Percentiles rank a stretch among this genome's conserved stretches.
Conservation (phyloP, 179 eudicot species). For the Silene coronaria region DNA sequence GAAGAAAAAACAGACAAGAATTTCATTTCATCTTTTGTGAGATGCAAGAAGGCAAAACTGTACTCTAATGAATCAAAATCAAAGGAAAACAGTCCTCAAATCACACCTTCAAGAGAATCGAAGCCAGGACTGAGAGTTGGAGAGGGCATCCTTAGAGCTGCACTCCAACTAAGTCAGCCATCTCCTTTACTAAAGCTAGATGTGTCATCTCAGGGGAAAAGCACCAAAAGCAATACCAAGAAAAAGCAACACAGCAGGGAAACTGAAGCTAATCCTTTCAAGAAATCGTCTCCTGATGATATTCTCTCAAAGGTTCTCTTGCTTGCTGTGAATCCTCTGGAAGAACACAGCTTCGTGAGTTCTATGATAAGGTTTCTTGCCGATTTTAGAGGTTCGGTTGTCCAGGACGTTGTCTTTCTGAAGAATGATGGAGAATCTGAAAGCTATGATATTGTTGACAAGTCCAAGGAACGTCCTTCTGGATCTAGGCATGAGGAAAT, state of each 20-base stretch:
- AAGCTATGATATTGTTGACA: constrained; percentile 14
- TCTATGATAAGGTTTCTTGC: constrained; percentile 36
- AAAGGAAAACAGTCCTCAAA: constrained; percentile 18
- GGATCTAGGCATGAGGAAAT: constrained; percentile 18
- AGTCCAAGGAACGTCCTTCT: constrained; percentile 14
- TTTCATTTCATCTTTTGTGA: constrained; percentile 25
- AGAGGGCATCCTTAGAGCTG: constrained; percentile 33
- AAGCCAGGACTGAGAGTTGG: constrained; percentile 30
- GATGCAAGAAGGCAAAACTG: constrained; percentile 22
- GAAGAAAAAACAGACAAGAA: constrained; percentile 20
- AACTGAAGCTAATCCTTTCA: constrained; percentile 25
- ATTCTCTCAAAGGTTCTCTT: constrained; percentile 44
- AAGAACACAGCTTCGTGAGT: constrained; percentile 26
- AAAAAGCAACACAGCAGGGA: constrained; percentile 21
- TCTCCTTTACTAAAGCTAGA: constrained; percentile 26
- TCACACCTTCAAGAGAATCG: constrained; percentile 14
- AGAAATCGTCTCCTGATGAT: constrained; percentile 33
- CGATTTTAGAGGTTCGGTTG: constrained; percentile 46
- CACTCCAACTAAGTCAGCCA: constrained; percentile 23
- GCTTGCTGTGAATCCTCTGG: constrained; percentile 47
- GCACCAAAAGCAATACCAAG: constrained; percentile 14
- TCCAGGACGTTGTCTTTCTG: constrained; percentile 25
- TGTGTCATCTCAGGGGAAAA: constrained; percentile 14
- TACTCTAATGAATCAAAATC: constrained; percentile 20
- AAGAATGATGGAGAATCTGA: constrained; percentile 17